Evolutionary conservation across 2,329 filamentous ascomycete species (phyloP).

Genomic region (Saccharata proteae): DNA sequence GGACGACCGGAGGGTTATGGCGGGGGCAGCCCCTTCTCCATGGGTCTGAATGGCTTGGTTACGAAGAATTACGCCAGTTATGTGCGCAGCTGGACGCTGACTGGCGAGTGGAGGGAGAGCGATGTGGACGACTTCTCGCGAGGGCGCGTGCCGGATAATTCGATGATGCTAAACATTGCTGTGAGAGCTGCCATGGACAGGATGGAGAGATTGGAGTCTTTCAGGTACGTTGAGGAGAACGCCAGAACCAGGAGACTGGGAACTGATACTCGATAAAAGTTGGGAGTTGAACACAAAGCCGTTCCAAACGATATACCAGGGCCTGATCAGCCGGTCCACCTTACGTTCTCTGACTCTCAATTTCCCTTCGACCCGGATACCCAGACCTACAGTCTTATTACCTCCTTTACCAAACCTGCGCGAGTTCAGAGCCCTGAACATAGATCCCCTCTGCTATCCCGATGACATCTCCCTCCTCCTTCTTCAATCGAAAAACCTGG

Average conservation of each 20-base stretch:
- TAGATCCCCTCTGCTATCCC: conserved; percentile 52
- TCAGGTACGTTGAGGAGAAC: conserved; percentile 33
- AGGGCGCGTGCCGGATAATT: conserved; percentile 50
- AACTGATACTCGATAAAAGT: conserved; percentile 16
- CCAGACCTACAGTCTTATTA: conserved; percentile 43
- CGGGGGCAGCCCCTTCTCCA: conserved; percentile 50
- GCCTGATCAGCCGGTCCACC: conserved; percentile 36
- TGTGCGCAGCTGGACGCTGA: conserved; percentile 39
- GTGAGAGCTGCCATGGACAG: conserved; percentile 47
- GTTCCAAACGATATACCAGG: conserved; percentile 45
- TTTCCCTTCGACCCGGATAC: conserved; percentile 44
- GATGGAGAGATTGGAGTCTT: conserved; percentile 43
- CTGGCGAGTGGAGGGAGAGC: conserved; percentile 46
- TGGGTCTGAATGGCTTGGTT: conserved; percentile 51
- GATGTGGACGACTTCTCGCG: conserved; percentile 46
- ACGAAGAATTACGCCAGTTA: conserved; percentile 42
- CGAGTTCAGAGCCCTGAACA: conserved; percentile 43
- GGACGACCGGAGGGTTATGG: conserved; percentile 49
- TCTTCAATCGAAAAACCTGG: conserved; percentile 40
- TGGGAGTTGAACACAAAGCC: conserved; percentile 53
- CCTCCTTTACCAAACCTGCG: conserved; percentile 45
- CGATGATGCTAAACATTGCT: conserved; percentile 51
- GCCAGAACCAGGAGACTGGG: neutral
- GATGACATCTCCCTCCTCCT: conserved; percentile 49
- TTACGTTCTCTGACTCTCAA: conserved; percentile 43